A percentile compares a stretch with the other conserved stretches of the same genome.
Conservation (phyloP, 1,284 basidiomycete genomes). For the Ustilago curta region DNA sequence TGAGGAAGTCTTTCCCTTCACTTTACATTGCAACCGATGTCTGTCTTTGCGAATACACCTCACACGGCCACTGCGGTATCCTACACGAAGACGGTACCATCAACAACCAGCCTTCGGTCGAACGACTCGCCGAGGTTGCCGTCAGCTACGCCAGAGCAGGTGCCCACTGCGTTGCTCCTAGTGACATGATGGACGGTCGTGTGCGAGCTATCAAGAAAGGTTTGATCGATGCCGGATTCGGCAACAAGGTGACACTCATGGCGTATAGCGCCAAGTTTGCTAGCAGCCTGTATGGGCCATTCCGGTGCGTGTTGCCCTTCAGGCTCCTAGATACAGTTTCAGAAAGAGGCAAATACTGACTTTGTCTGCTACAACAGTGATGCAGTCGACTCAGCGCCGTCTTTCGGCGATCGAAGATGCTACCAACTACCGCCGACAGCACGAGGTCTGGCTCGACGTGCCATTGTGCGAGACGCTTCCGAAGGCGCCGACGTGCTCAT, state of each 20-base stretch:
- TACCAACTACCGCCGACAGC: slow-evolving; percentile 93
- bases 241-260: slow-evolving; percentile 82
- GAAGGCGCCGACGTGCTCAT: slow-evolving; percentile 99
- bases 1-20: slow-evolving; percentile 81
- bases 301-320: slow-evolving; percentile 72
- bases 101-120: slow-evolving; percentile 72
- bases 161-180: slow-evolving; percentile 96
- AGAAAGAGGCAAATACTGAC: background rate
- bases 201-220: slow-evolving; percentile 88
- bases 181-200: slow-evolving; percentile 99
- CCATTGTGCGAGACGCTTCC: slow-evolving; percentile 86
- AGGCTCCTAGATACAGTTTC: too few relatives aligned
- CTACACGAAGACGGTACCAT: slow-evolving; percentile 81
- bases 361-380: slow-evolving; percentile 73
- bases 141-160: slow-evolving; percentile 92
- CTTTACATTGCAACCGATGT: slow-evolving; percentile 86
- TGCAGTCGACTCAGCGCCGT: slow-evolving; percentile 92
- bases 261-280: slow-evolving; percentile 99
- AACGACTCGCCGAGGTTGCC: slow-evolving; percentile 90
- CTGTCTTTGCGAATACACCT: slow-evolving; percentile 99
- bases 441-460: slow-evolving; percentile 89
- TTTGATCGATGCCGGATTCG: slow-evolving; percentile 84
- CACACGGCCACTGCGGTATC: slow-evolving; percentile 95
- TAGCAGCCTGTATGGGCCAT: slow-evolving; percentile 94
- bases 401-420: slow-evolving; percentile 94